Evolutionary conservation across 2,329 filamentous ascomycete species (phyloP).

Genomic region (Alternaria sp.): DNA sequence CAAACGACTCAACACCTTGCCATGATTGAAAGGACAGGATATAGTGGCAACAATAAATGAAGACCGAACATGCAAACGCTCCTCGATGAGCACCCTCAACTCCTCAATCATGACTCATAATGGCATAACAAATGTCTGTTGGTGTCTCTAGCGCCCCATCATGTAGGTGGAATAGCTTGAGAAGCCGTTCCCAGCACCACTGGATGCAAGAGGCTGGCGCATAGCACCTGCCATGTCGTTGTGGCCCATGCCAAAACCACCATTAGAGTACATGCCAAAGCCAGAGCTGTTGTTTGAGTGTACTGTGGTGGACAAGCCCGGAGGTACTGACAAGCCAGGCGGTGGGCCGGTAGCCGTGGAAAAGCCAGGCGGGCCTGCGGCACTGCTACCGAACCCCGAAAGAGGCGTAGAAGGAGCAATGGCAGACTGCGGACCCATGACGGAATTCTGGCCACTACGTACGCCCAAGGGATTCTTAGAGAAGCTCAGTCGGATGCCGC

Average conservation of each 20-base stretch:
- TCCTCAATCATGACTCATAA: constrained; percentile 46
- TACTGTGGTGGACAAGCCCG: constrained; percentile 63
- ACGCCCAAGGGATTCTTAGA: constrained; percentile 97
- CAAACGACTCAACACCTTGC: constrained; percentile 49
- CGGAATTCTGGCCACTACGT: constrained; percentile 72
- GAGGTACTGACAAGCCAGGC: constrained; percentile 78
- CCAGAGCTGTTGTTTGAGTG: constrained; percentile 39
- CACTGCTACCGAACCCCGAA: constrained; percentile 63
- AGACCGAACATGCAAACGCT: constrained; percentile 37
- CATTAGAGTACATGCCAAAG: constrained; percentile 48
- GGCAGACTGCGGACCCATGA: constrained; percentile 58
- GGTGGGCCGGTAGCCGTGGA: constrained; percentile 76
- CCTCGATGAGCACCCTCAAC: constrained; percentile 40
- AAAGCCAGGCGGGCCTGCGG: constrained; percentile 64
- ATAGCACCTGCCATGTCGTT: constrained; percentile 46
- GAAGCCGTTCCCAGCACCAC: constrained; percentile 39
- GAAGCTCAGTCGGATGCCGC: constrained; percentile 93
- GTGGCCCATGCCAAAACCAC: constrained; percentile 42
- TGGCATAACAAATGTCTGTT: constrained; percentile 28
- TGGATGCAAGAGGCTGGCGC: constrained; percentile 43
- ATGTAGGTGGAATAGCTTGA: constrained; percentile 47
- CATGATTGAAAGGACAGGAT: constrained; percentile 52
- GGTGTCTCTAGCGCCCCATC: constrained; percentile 45
- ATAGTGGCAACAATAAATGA: constrained; percentile 46
- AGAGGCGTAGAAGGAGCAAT: constrained; percentile 60